Conservation (phyloP, 2,329 filamentous ascomycete genomes). For the Penicillium sclerotigenum region DNA sequence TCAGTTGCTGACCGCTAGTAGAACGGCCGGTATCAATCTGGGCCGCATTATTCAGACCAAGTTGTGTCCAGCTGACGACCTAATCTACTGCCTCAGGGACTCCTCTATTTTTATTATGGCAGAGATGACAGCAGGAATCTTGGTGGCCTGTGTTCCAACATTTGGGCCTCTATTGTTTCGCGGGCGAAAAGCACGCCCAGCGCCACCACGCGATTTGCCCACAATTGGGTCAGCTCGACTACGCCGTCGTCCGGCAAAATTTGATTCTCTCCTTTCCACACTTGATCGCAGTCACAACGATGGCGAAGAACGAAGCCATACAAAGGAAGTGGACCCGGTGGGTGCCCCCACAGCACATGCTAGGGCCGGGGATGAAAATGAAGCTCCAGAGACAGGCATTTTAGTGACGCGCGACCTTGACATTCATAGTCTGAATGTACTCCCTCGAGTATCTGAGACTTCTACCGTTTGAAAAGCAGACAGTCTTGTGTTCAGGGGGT, state of each 20-base stretch:
- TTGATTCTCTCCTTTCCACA: not conserved
- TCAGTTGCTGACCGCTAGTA: not conserved
- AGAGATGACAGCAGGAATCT: slow-evolving; percentile 13
- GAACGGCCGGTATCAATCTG: slow-evolving; percentile 12
- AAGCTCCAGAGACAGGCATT: not conserved
- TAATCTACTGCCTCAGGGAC: slow-evolving; percentile 10
- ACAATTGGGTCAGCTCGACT: slow-evolving; percentile 6
- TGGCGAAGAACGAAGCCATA: not conserved
- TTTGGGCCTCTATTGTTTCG: slow-evolving; percentile 15
- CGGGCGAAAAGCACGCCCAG: not conserved
- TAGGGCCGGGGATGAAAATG: not conserved
- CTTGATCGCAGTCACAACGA: not conserved
- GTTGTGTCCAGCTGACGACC: slow-evolving; percentile 4
- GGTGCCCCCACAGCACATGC: not conserved
- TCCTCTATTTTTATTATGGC: slow-evolving; percentile 13
- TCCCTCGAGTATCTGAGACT: not conserved
- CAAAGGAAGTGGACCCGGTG: not conserved
- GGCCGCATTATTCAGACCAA: slow-evolving; percentile 13
- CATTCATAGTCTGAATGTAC: slow-evolving; percentile 1
- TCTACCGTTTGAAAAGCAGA: not conserved
- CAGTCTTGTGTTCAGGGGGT: not conserved
- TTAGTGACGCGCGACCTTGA: slow-evolving; percentile 2
- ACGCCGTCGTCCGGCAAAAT: not conserved
- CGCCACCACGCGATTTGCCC: slow-evolving; percentile 1
- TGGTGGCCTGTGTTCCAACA: slow-evolving; percentile 14